These are phyloP conservation scores for Phytopythium litorale DNA, from an alignment of 352 stramenopile species.

Conservation along the genomic window DNA sequence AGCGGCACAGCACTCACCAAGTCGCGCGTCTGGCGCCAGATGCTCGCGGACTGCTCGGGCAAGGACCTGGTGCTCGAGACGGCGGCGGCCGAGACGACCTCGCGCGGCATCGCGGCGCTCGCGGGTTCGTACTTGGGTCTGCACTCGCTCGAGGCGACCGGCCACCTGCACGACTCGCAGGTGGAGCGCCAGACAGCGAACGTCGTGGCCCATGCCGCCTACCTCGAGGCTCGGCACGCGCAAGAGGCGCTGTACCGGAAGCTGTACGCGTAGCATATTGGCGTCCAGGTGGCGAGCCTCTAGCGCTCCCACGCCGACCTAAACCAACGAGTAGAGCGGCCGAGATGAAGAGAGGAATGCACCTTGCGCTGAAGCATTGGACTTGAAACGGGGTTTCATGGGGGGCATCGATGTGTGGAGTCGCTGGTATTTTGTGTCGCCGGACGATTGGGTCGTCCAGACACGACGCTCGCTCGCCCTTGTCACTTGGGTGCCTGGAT, in stretches of 20 bases:
- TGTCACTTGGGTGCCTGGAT: neutral
- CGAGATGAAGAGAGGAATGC: too few species aligned
- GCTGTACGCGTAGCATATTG: constrained; percentile 31
- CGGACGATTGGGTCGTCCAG: too few species aligned
- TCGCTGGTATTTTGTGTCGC: too few species aligned
- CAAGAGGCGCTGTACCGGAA: constrained; percentile 76
- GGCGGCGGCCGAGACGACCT: constrained; percentile 71
- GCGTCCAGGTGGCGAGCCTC: neutral
- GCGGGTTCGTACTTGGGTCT: constrained; percentile 55
- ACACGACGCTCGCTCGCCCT: too few species aligned
- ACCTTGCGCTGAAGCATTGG: too few species aligned
- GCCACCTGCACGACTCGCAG: constrained; percentile 18
- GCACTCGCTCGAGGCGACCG: constrained; percentile 43
- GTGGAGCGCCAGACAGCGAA: constrained; percentile 41
- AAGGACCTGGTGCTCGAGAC: constrained; percentile 69
- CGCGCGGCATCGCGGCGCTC: constrained; percentile 76
- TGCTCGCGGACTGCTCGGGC: constrained; percentile 79
- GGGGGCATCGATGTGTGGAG: too few species aligned
- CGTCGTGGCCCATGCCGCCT: constrained; percentile 45
- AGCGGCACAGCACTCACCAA: constrained; percentile 77
- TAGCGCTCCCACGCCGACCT: neutral
- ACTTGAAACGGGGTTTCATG: too few species aligned
- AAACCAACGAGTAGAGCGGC: neutral
- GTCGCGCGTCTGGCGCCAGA: constrained; percentile 85
- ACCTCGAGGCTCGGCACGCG: constrained; percentile 56